Evolutionary conservation across 805 yeast genomes (phyloP).

Genomic region (Cyberlindnera maritima): DNA sequence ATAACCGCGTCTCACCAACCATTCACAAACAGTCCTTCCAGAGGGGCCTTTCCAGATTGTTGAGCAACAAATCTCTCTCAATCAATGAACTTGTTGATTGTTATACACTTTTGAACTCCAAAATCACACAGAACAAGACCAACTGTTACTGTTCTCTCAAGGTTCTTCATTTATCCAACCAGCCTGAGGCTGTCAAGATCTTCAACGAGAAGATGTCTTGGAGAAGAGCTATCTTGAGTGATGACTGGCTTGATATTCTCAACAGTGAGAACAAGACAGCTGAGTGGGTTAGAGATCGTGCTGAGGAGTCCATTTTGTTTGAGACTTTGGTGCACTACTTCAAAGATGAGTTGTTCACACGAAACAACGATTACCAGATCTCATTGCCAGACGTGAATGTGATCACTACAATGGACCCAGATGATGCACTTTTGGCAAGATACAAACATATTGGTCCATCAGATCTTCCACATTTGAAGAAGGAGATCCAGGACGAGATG

Average conservation of each 20-base stretch:
- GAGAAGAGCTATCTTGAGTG: conserved; percentile 54
- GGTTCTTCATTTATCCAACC: conserved; percentile 40
- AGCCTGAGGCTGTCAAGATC: conserved; percentile 29
- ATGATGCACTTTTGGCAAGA: conserved; percentile 19
- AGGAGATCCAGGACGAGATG: conserved; percentile 23
- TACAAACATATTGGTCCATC: conserved; percentile 23
- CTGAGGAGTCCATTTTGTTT: conserved; percentile 43
- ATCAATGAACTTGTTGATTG: conserved; percentile 49
- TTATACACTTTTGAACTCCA: conserved; percentile 43
- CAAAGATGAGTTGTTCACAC: conserved; percentile 32
- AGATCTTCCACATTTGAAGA: conserved; percentile 25
- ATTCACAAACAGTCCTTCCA: conserved; percentile 26
- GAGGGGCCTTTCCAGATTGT: conserved; percentile 32
- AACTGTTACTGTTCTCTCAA: conserved; percentile 48
- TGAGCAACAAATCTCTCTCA: conserved; percentile 37
- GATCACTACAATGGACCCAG: conserved; percentile 17
- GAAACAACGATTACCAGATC: conserved; percentile 22
- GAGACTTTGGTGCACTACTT: conserved; percentile 40
- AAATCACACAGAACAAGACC: conserved; percentile 26
- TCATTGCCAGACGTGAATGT: conserved; percentile 31
- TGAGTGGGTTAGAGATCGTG: conserved; percentile 37
- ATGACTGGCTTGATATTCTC: conserved; percentile 47
- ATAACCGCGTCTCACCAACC: conserved; percentile 11
- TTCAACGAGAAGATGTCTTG: conserved; percentile 45
- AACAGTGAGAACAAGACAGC: conserved; percentile 38